phyloP scores from a whole-genome alignment of 192 early-diverging fungal species.

The Coemansia sp. region DNA sequence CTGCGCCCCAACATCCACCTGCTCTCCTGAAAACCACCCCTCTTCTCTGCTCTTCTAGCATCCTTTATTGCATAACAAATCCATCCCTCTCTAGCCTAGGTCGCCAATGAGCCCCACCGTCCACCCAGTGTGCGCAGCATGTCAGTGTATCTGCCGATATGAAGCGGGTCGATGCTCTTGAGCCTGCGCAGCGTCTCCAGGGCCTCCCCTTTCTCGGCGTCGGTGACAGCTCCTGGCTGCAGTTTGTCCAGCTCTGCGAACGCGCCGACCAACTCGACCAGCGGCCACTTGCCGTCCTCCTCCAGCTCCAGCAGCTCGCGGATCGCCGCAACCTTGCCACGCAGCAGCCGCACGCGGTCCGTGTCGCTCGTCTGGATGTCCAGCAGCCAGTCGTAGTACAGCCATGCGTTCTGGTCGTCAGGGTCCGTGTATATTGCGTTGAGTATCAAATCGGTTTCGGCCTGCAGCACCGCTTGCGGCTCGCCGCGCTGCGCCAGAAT shows the following conservation, averaged over 20 bases:
- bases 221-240: constrained; percentile 4
- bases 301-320: constrained; percentile 51
- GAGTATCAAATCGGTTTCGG: constrained; percentile 79
- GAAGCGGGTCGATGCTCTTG: constrained; percentile 25
- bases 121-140: constrained; percentile 13
- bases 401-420: constrained; percentile 94
- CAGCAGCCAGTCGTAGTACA: constrained; percentile 94
- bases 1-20: constrained; percentile 69
- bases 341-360: constrained; percentile 17
- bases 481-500: constrained; percentile 6
- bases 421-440: constrained; percentile 96
- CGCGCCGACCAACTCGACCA: constrained; percentile 27
- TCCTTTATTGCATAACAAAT: too few relatives aligned
- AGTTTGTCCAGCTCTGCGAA: constrained; percentile 23
- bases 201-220: constrained; percentile 21
- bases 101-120: constrained; percentile 24
- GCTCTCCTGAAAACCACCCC: constrained; percentile 6
- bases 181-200: constrained; percentile 17
- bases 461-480: constrained; percentile 19
- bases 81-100: too few relatives aligned
- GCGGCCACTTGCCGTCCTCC: constrained; percentile 37
- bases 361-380: constrained; percentile 44
- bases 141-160: constrained; percentile 29
- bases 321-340: constrained; percentile 27
- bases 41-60: too few relatives aligned